Conservation (phyloP, 257 asterid species). For the Paulownia fortunei region DNA sequence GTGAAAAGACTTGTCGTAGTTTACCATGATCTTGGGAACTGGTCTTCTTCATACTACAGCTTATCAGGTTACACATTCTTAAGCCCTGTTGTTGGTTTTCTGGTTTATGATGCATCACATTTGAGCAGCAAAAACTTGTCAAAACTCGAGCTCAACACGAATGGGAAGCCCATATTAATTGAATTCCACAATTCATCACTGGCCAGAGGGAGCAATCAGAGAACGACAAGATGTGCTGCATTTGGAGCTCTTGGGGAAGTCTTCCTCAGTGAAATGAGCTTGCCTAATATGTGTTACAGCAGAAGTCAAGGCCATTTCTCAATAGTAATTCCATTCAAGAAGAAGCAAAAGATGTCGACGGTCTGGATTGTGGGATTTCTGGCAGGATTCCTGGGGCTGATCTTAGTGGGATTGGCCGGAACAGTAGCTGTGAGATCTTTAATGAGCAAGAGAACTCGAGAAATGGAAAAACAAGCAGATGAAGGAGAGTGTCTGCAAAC, state of each 20-base stretch:
- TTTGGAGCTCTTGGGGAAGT: constrained; percentile 55
- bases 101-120: constrained; percentile 62
- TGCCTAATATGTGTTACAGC: constrained; percentile 49
- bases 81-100: constrained; percentile 71
- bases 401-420: constrained; percentile 44
- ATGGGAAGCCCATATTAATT: constrained; percentile 56
- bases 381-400: constrained; percentile 54
- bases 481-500: constrained; percentile 63
- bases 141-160: constrained; percentile 61
- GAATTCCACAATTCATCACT: constrained; percentile 39
- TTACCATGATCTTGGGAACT: constrained; percentile 73
- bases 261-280: constrained; percentile 41
- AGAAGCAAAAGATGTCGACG: constrained; percentile 39
- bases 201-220: not conserved
- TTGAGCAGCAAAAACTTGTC: constrained; percentile 38
- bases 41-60: constrained; percentile 64
- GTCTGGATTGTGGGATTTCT: constrained; percentile 56
- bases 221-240: constrained; percentile 59
- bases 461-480: constrained; percentile 62
- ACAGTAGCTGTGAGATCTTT: constrained; percentile 39
- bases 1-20: constrained; percentile 67
- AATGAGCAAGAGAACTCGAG: constrained; percentile 45
- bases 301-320: constrained; percentile 70
- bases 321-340: constrained; percentile 41
- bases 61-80: constrained; percentile 61